Evolutionary conservation across 441 rosid species (phyloP), one percentile per base, ranked within the genome.

Genomic region (Gossypium davidsonii): DNA sequence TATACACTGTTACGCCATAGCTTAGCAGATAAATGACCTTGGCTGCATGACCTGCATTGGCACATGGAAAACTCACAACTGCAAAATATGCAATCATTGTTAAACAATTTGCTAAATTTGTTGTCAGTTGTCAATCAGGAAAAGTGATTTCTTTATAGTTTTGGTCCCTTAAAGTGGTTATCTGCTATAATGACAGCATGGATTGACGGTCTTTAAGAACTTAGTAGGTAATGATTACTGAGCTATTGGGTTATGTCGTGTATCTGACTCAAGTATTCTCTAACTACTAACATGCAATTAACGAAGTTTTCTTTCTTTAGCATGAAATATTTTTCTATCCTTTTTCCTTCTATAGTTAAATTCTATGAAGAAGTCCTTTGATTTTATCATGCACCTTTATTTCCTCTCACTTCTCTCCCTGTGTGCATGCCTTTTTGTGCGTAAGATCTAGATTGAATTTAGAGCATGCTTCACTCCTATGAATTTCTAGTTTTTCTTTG

Each of bases 261-360:
- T n/a, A 67, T 67, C 42, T 8, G 10, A 3, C 9, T 49, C 56
- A 3, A 26, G 4, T 49, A 15, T 49, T 25, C 14, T 49, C 39
- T 48, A 23, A 49, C 39, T 49, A n/a, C 51, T 39, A 63, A 65
- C 42, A 49, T 49, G 42, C 71, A 67, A n/a, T 67, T 48, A 49
- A 15, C 25, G 51, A 67, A 48, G 71, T 25, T 25, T 34, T 67
- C 7, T 48, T 18, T 39, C 25, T 62, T 39, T 42, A 17, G 21
- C 11, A 66, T 25, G 70, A 66, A 66, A 23, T 48, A 4, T 25
- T 48, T 48, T 21, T 39, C 49, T 20, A 39, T 63, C 51, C 55
- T 46, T 46, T 64, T 46, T 46, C 56, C 55, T 14, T 46, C 28
- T 46, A 7, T 18, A 46, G 37, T 66, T 66, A 18, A 64, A 64